These are phyloP conservation scores for Straminergon stramineum DNA, from an alignment of 225 moss, liverwort and hornwort species.

Conservation along the genomic window DNA sequence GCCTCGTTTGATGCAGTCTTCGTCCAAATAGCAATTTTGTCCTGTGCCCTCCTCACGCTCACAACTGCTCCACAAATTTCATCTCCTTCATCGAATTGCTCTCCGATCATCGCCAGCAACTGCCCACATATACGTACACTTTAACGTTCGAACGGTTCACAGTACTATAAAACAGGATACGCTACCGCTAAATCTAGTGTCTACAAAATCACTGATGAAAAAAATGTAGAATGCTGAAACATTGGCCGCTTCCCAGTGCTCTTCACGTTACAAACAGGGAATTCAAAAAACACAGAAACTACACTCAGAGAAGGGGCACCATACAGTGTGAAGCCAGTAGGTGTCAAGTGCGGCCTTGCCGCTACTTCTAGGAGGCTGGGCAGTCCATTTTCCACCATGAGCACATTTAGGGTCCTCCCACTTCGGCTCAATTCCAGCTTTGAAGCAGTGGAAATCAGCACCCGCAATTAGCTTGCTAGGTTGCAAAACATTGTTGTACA, in stretches of 20 bases:
- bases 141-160: background rate
- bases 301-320: background rate
- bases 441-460: constrained; percentile 86
- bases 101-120: constrained; percentile 89
- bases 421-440: constrained; percentile 83
- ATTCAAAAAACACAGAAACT: background rate
- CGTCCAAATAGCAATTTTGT: constrained; percentile 82
- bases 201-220: background rate
- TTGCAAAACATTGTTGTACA: constrained; percentile 83
- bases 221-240: background rate
- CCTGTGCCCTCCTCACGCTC: constrained; percentile 67
- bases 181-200: background rate
- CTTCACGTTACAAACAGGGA: background rate
- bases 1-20: constrained; percentile 80
- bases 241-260: background rate
- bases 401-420: constrained; percentile 88
- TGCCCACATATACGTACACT: background rate
- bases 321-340: constrained; percentile 84
- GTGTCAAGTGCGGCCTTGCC: constrained; percentile 62
- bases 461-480: constrained; percentile 60
- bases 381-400: constrained; percentile 87
- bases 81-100: constrained; percentile 84
- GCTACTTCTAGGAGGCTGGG: constrained; percentile 36
- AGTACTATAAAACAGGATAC: background rate
- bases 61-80: constrained; percentile 90